These are phyloP conservation scores for Ocimum tenuiflorum DNA, from an alignment of 257 asterid species.

Conservation along the genomic window DNA sequence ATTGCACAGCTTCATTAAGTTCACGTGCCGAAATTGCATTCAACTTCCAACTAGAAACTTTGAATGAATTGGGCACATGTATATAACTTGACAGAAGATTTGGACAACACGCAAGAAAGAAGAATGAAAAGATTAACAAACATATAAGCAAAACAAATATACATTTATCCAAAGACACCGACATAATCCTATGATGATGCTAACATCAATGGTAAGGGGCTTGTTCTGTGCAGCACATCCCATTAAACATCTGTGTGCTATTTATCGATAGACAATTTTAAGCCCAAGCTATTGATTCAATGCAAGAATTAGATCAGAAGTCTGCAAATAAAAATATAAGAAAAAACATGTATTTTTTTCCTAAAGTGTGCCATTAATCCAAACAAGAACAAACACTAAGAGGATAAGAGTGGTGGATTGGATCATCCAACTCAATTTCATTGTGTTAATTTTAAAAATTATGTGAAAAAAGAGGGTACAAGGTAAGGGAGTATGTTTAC, in stretches of 20 bases:
- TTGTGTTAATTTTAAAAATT: neutral
- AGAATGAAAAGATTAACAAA: too few species aligned
- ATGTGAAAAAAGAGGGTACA: neutral
- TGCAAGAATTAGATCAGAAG: neutral
- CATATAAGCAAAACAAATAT: neutral
- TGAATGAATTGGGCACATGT: neutral
- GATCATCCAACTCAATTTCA: neutral
- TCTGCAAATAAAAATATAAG: neutral
- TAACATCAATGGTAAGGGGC: neutral
- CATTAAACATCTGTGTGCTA: neutral
- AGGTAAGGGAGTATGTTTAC: constrained; percentile 30
- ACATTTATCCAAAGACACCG: neutral
- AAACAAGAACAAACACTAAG: neutral
- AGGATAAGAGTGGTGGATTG: neutral
- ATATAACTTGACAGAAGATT: too few species aligned
- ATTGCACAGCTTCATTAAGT: neutral
- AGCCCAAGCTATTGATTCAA: neutral
- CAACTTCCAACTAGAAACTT: neutral
- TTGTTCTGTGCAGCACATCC: neutral
- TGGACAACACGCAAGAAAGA: too few species aligned
- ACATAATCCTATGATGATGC: neutral
- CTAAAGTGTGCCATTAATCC: neutral
- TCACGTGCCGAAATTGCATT: neutral
- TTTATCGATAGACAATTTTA: neutral
- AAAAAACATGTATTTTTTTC: neutral